These are phyloP conservation scores for Sodiomyces alkalinus DNA, from an alignment of 2,329 filamentous ascomycete genomes.

Conservation along the genomic window DNA sequence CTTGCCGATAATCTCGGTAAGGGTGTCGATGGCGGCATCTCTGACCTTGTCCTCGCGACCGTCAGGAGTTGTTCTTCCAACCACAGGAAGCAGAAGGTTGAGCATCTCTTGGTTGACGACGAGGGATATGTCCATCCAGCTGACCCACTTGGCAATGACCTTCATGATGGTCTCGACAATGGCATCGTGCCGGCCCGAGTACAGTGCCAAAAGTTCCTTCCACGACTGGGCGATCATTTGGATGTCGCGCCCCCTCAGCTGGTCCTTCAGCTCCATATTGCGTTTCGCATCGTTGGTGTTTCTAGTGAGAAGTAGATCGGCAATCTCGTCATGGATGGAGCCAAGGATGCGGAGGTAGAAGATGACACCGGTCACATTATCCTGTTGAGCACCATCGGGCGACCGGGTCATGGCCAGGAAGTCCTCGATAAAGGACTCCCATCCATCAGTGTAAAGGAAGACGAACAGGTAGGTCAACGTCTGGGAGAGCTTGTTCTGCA, in stretches of 20 bases:
- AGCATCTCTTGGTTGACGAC: conserved; percentile 86
- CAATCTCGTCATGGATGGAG: conserved; percentile 93
- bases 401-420: conserved; percentile 61
- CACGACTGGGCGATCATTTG: conserved; percentile 77
- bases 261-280: conserved; percentile 81
- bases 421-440: conserved; percentile 85
- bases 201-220: conserved; percentile 77
- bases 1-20: conserved; percentile 92
- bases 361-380: conserved; percentile 62
- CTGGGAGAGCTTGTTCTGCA: conserved; percentile 96
- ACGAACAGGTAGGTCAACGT: conserved; percentile 90
- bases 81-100: conserved; percentile 68
- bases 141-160: conserved; percentile 93
- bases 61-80: conserved; percentile 54
- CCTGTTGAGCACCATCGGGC: conserved; percentile 40
- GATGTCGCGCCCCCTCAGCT: conserved; percentile 75
- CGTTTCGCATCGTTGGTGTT: conserved; percentile 67
- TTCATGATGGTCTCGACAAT: conserved; percentile 80
- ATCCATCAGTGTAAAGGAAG: conserved; percentile 68
- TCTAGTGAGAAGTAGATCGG: conserved; percentile 73
- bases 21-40: conserved; percentile 82
- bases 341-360: conserved; percentile 80
- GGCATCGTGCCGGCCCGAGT: conserved; percentile 51
- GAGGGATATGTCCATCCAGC: conserved; percentile 94
- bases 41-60: conserved; percentile 63